Percentiles rank a stretch among this genome's conserved stretches.
These are phyloP conservation scores for Citrus hindsii DNA, from an alignment of 345 rosid genomes.

Conservation along the genomic window DNA sequence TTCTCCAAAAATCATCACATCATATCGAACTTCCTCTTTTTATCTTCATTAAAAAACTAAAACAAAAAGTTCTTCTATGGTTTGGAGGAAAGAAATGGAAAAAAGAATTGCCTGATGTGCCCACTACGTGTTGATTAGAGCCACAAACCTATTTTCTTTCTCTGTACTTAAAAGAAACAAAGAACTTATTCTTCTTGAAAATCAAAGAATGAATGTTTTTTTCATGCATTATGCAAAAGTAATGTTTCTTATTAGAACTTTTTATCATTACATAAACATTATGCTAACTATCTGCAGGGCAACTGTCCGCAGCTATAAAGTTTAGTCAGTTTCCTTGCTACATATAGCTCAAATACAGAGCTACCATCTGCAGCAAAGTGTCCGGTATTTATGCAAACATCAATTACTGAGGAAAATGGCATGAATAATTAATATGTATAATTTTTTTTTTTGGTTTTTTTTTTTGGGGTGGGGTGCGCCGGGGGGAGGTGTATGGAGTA, in stretches of 20 bases:
- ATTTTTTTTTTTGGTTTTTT: too few relatives aligned
- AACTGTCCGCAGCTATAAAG: not conserved
- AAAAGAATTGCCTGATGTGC: not conserved
- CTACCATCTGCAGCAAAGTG: not conserved
- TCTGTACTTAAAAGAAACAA: not conserved
- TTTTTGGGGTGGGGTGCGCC: too few relatives aligned
- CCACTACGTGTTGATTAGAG: not conserved
- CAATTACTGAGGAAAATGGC: too few relatives aligned
- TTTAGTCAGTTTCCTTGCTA: not conserved
- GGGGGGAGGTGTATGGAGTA: too few relatives aligned
- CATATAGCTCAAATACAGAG: not conserved
- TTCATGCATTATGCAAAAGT: conserved; percentile 5
- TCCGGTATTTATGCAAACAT: not conserved
- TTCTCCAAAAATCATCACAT: not conserved
- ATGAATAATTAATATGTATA: too few relatives aligned
- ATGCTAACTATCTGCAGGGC: not conserved
- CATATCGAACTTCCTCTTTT: not conserved
- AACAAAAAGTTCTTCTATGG: too few relatives aligned
- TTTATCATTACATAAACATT: conserved; percentile 18
- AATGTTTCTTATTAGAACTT: not conserved
- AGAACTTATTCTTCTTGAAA: conserved; percentile 19
- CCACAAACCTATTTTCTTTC: not conserved
- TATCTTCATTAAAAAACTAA: not conserved
- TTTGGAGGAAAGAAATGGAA: not conserved
- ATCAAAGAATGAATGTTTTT: conserved; percentile 13